Evolutionary conservation across 139 green algal genomes (phyloP), one percentile per base, ranked within the genome.

Genomic region (Choricystis sp.): DNA sequence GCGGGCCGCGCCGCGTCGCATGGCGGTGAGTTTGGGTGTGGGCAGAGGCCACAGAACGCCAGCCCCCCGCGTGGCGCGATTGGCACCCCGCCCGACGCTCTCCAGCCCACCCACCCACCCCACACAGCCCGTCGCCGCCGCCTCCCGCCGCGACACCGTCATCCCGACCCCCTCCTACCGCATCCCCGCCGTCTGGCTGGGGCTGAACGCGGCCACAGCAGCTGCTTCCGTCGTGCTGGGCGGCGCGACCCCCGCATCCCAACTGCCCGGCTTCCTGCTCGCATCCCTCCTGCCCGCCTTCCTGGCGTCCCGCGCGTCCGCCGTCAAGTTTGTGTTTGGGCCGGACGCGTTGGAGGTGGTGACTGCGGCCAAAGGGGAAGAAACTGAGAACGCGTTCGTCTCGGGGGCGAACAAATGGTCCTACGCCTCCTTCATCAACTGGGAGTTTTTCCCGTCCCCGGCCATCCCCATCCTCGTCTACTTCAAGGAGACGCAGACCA

Each of bases 401-500:
- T 87, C 87, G 5, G 87, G 87, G 25, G 61, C 69, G 28, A 96
- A 94, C 79, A 65, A 72, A 4, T 96, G 88, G 88, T 63, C 64
- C 1, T 95, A 89, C 68, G 67, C 85, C 67, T 80, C 72, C 21
- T 94, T 97, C 66, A 70, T 82, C 30, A 95, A 95, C 77, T 95
- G 87, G 81, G 77, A 68, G 72, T 83, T 30, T 83, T 29, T 66
- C 29, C 60, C 64, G 91, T 98, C 79, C 78, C 89, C 92, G 0
- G 67, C 56, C 3, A 96, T 98, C 76, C 92, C 92, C 25, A 73
- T 97, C 19, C 78, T 98, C 20, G 86, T 96, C 0, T 96, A 96
- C 78, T 98, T 96, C 82, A 98, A 96, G 87, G 92, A 98, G 79
- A 96, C 72, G 25, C 89, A 98, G 74, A 98, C 92, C 3, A 95